Percentiles rank a stretch among this genome's conserved stretches.
Evolutionary conservation across 305 asterid genomes (phyloP).

Genomic region (Solanum chacoense): DNA sequence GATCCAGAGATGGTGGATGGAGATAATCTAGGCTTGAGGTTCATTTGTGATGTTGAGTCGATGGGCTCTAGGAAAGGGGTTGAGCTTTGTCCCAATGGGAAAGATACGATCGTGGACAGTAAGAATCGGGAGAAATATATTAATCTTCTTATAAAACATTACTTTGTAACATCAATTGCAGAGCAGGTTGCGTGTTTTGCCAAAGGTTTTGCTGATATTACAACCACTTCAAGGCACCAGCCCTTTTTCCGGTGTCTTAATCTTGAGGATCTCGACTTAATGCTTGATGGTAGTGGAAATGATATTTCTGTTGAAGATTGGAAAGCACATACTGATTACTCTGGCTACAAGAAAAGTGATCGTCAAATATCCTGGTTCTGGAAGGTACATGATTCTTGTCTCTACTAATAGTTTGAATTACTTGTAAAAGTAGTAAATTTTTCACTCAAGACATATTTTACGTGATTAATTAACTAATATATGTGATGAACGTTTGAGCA

Average conservation of each 20-base stretch:
- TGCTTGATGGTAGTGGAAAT: conserved; percentile 59
- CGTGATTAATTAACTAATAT: neutral
- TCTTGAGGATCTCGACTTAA: conserved; percentile 61
- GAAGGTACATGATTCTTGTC: neutral
- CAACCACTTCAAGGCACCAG: conserved; percentile 14
- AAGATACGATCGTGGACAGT: conserved; percentile 48
- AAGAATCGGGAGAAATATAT: conserved; percentile 58
- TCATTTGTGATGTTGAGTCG: conserved; percentile 60
- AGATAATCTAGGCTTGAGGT: conserved; percentile 71
- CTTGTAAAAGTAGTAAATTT: neutral
- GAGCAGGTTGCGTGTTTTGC: conserved; percentile 41
- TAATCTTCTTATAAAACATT: conserved; percentile 52
- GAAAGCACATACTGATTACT: conserved; percentile 71
- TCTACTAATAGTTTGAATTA: neutral
- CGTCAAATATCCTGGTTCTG: neutral
- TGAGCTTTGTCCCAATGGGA: conserved; percentile 35
- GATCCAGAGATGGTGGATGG: conserved; percentile 67
- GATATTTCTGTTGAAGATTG: conserved; percentile 29
- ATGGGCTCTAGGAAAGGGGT: conserved; percentile 56
- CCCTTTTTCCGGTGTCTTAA: conserved; percentile 57
- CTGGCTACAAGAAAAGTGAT: conserved; percentile 30
- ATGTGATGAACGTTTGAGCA: neutral
- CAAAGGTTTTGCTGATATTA: conserved; percentile 55
- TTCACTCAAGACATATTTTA: neutral
- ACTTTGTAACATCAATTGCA: conserved; percentile 44